Conservation (phyloP, 2,329 filamentous ascomycete genomes). For the Epichloe amarillans region DNA sequence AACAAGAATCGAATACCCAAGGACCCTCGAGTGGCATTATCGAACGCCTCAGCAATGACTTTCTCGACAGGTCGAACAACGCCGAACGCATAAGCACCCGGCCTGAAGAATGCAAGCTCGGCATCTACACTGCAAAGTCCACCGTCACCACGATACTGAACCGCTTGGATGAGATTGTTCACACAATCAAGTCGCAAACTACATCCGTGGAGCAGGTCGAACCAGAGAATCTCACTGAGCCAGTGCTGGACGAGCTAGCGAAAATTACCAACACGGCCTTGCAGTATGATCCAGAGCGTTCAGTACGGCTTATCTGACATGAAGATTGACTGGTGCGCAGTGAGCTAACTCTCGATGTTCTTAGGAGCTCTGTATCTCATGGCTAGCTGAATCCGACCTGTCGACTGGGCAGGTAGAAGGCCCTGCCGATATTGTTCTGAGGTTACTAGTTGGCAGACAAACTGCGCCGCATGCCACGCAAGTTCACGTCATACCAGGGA, state of each 20-base stretch:
- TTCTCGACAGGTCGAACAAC: constrained; percentile 18
- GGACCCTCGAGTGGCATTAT: constrained; percentile 13
- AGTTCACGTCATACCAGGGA: constrained; percentile 12
- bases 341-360: neutral
- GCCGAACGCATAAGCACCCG: constrained; percentile 16
- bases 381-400: constrained; percentile 22
- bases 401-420: constrained; percentile 21
- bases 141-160: constrained; percentile 20
- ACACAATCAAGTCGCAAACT: constrained; percentile 13
- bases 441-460: constrained; percentile 26
- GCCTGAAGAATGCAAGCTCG: constrained; percentile 12
- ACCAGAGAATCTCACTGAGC: constrained; percentile 7
- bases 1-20: neutral
- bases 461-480: neutral
- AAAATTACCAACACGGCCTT: constrained; percentile 21
- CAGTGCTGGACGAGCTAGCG: constrained; percentile 17
- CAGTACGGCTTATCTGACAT: constrained; percentile 10
- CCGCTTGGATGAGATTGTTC: constrained; percentile 19
- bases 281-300: constrained; percentile 7
- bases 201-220: constrained; percentile 14
- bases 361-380: constrained; percentile 25
- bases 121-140: constrained; percentile 18
- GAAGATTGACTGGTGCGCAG: neutral
- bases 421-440: constrained; percentile 29
- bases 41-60: constrained; percentile 15